Evolutionary conservation across 805 yeast species (phyloP).

Genomic region (Candida yuanshanica): DNA sequence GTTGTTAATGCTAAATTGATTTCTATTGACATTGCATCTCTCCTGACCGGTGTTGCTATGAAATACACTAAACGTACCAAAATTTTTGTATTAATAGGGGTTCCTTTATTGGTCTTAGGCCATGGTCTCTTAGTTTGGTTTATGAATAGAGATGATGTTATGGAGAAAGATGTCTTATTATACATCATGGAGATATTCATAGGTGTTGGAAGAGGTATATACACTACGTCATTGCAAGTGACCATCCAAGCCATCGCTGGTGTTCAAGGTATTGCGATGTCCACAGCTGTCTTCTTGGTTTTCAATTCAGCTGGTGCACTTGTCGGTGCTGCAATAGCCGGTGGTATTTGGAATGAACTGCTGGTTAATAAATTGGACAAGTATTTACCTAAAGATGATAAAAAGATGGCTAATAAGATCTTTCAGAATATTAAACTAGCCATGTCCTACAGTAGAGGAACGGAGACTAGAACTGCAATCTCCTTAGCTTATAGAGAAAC

Average conservation of each 20-base stretch:
- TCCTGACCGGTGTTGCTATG: constrained; percentile 25
- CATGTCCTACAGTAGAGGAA: constrained; percentile 21
- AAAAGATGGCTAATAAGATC: constrained; percentile 20
- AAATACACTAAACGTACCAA: constrained; percentile 26
- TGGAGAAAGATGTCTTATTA: constrained; percentile 10
- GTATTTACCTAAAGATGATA: constrained; percentile 19
- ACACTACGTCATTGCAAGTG: constrained; percentile 22
- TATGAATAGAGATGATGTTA: constrained; percentile 18
- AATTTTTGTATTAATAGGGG: constrained; percentile 19
- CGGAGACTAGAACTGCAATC: constrained; percentile 24
- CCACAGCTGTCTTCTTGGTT: constrained; percentile 26
- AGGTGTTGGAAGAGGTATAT: constrained; percentile 26
- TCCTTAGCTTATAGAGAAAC: constrained; percentile 28
- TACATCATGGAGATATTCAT: constrained; percentile 22
- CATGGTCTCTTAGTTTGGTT: constrained; percentile 24
- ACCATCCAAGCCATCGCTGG: constrained; percentile 26
- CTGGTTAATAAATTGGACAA: constrained; percentile 15
- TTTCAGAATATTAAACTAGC: constrained; percentile 23
- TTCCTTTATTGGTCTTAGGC: constrained; percentile 21
- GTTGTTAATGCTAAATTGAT: constrained; percentile 27
- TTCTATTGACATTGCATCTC: constrained; percentile 22
- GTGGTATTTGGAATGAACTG: constrained; percentile 26
- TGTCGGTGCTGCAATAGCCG: constrained; percentile 25
- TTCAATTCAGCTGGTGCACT: constrained; percentile 25
- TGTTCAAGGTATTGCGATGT: constrained; percentile 25